Evolutionary conservation across 2,329 filamentous ascomycete species (phyloP), one percentile per base, ranked within the genome.

Genomic region (Diaporthe amygdali): DNA sequence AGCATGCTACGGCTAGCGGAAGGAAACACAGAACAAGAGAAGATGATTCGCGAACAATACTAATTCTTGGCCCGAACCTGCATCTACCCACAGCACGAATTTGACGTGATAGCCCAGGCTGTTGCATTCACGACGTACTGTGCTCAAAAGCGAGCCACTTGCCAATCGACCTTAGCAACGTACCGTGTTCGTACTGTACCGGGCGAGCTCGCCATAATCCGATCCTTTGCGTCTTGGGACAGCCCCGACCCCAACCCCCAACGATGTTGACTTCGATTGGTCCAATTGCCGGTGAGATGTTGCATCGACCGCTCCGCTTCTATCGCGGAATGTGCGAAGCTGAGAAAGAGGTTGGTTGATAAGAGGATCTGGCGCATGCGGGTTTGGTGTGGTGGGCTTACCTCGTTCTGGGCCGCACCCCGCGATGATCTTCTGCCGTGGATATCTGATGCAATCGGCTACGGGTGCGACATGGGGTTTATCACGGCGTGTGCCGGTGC

Each of bases 391-490:
- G 37, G 25, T n/a, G 25, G 55, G 39, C 55, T 61, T 61, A 39
- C 32, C 51, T 44, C 39, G 37, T 61, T 61, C 39, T 46, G 55
- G 25, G 7, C 25, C 37, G n/a, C 39, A 61, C 9, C 25, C 55
- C 55, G 55, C 55, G 55, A 61, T 61, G 55, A 61, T 46, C 39
- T 46, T 25, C 55, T 61, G 55, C 55, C 55, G 55, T 10, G 9
- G 17, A n/a, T 10, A 61, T 44, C 55, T 61, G 55, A 61, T 61
- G 55, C 55, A 37, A 61, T 61, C 39, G 25, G 17, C 25, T 32
- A 34, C 25, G 25, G 37, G 37, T 30, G 22, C 15, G 55, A 27
- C 37, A 20, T 32, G 27, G 51, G 8, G 8, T 20, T 5, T 10
- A 14, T 2, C 27, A 30, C 37, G 55, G 37, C 25, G 37, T n/a